A percentile compares a stretch with the other conserved stretches of the same genome.
These are phyloP conservation scores for Tulasnella sp. DNA, from an alignment of 768 basidiomycete genomes.

Conservation along the genomic window DNA sequence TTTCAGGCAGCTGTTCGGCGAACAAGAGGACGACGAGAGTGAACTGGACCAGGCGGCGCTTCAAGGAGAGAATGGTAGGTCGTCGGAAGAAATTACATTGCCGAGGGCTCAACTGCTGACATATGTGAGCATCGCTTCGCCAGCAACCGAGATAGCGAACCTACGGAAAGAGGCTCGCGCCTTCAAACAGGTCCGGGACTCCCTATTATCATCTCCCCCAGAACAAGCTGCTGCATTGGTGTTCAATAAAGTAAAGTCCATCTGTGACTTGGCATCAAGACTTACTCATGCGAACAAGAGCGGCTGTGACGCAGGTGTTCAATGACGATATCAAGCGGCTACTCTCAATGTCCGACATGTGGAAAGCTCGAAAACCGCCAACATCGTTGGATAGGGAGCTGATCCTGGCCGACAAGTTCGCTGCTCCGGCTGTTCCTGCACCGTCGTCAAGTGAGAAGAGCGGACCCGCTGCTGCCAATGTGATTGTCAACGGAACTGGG, in stretches of 20 bases:
- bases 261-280: too few species aligned
- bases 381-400: slow-evolving; percentile 69
- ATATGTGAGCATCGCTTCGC: too few species aligned
- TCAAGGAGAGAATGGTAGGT: slow-evolving; percentile 82
- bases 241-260: slow-evolving; percentile 81
- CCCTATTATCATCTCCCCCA: slow-evolving; percentile 34
- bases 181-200: slow-evolving; percentile 67
- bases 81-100: too few species aligned
- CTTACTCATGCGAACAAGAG: not conserved
- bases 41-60: slow-evolving; percentile 90
- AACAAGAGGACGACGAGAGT: slow-evolving; percentile 69
- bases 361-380: slow-evolving; percentile 82
- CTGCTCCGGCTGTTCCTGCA: slow-evolving; percentile 21
- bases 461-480: slow-evolving; percentile 21
- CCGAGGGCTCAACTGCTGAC: too few species aligned
- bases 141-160: slow-evolving; percentile 83
- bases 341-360: slow-evolving; percentile 93
- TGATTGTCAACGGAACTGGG: not conserved
- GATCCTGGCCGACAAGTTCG: slow-evolving; percentile 58
- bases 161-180: slow-evolving; percentile 82
- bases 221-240: slow-evolving; percentile 41
- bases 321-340: slow-evolving; percentile 77
- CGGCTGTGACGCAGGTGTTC: slow-evolving; percentile 58
- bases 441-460: slow-evolving; percentile 10
- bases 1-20: slow-evolving; percentile 81